These are phyloP conservation scores for Huntiella decipiens DNA, from an alignment of 2,329 filamentous ascomycete species.

Conservation along the genomic window DNA sequence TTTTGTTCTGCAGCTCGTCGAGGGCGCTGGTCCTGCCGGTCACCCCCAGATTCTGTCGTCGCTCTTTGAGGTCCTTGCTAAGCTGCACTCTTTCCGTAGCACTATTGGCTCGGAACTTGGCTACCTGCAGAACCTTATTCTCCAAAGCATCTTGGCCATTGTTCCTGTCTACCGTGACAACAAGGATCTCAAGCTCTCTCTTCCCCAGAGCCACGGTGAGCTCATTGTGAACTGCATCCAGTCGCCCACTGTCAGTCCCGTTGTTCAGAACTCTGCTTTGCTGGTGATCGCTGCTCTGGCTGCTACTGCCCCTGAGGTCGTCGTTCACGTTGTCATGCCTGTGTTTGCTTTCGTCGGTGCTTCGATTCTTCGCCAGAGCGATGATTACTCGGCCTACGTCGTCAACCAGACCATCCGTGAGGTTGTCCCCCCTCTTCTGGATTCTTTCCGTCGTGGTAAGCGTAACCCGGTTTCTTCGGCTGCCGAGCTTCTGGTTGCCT, in stretches of 20 bases:
- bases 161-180: constrained; percentile 54
- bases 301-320: constrained; percentile 70
- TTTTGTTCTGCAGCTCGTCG: constrained; percentile 73
- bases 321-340: constrained; percentile 95
- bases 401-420: constrained; percentile 89
- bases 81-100: constrained; percentile 67
- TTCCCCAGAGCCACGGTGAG: constrained; percentile 67
- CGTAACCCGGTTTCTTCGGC: constrained; percentile 63
- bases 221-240: constrained; percentile 87
- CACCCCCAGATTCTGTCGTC: constrained; percentile 60
- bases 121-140: constrained; percentile 71
- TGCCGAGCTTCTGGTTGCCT: constrained; percentile 81
- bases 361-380: constrained; percentile 75
- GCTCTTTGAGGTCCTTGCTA: constrained; percentile 69
- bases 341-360: constrained; percentile 97
- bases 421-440: constrained; percentile 79
- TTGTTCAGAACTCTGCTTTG: constrained; percentile 82
- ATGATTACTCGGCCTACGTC: constrained; percentile 92
- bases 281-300: constrained; percentile 76
- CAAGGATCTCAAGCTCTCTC: constrained; percentile 38
- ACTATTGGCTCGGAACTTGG: constrained; percentile 72
- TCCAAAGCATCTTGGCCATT: constrained; percentile 68
- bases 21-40: constrained; percentile 54
- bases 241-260: constrained; percentile 62
- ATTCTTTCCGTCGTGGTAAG: constrained; percentile 64